Conservation (phyloP, 805 yeast genomes). For the Saccharomycopsis selenospora region DNA sequence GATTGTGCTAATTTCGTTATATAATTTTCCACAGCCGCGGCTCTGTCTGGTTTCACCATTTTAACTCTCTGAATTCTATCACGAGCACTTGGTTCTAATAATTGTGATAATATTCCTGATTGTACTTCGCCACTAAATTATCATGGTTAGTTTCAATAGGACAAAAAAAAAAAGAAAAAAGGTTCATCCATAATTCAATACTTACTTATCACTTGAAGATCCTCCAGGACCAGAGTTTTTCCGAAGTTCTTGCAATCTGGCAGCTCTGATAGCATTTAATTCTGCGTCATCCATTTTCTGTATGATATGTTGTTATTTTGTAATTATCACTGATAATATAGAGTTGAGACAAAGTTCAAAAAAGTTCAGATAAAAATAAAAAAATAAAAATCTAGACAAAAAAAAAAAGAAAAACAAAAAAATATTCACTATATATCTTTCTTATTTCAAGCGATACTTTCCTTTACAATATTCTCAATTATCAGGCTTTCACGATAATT, state of each 20-base stretch:
- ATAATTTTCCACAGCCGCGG: slow-evolving; percentile 78
- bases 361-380: too few relatives aligned
- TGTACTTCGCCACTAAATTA: neutral
- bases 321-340: too few relatives aligned
- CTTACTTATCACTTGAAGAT: slow-evolving; percentile 17
- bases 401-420: too few relatives aligned
- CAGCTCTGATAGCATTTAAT: slow-evolving; percentile 83
- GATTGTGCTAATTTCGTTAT: slow-evolving; percentile 62
- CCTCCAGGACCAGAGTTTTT: slow-evolving; percentile 37
- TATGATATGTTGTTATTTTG: too few relatives aligned
- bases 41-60: slow-evolving; percentile 88
- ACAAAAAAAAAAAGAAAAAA: neutral
- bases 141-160: neutral
- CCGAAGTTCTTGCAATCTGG: slow-evolving; percentile 82
- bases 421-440: too few relatives aligned
- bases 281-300: slow-evolving; percentile 74
- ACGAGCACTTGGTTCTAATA: slow-evolving; percentile 75
- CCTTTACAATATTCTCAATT: too few relatives aligned
- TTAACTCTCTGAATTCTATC: slow-evolving; percentile 82
- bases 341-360: too few relatives aligned
- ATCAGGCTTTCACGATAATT: too few relatives aligned
- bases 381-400: too few relatives aligned
- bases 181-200: slow-evolving; percentile 1
- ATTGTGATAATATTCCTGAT: slow-evolving; percentile 36
- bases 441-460: too few relatives aligned